phyloP scores from a whole-genome alignment of 371 early-diverging fungal species.

The Parasitella parasitica region DNA sequence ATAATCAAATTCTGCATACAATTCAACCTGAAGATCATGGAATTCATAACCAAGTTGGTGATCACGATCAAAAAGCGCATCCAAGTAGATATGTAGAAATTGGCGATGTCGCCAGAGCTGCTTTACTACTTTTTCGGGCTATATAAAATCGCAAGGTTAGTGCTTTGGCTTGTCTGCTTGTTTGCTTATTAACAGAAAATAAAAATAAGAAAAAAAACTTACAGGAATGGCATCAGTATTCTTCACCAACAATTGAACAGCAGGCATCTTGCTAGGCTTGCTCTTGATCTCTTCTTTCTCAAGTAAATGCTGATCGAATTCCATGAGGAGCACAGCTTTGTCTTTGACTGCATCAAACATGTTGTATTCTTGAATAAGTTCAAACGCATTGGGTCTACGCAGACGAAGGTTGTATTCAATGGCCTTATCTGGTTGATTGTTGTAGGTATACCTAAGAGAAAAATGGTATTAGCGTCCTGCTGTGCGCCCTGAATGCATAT shows the following conservation, averaged over 20 bases:
- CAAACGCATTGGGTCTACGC: conserved; percentile 68
- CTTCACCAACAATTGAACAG: conserved; percentile 78
- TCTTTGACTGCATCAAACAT: conserved; percentile 78
- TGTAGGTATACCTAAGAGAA: conserved; percentile 59
- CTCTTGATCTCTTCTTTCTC: conserved; percentile 24
- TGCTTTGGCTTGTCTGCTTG: no score
- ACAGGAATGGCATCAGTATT: conserved; percentile 86
- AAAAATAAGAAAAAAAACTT: no score
- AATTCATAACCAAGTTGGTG: conserved; percentile 75
- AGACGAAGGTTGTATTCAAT: conserved; percentile 81
- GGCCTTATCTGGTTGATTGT: conserved; percentile 75
- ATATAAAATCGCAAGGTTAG: no score
- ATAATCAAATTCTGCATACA: conserved; percentile 91
- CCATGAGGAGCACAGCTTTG: conserved; percentile 77
- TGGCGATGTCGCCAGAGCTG: conserved; percentile 57
- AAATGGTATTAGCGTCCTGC: background rate
- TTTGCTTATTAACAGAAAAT: no score
- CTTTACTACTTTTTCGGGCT: conserved; percentile 66
- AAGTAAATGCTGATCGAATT: conserved; percentile 74
- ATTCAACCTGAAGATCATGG: conserved; percentile 84
- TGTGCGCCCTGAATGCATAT: background rate
- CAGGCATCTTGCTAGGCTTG: conserved; percentile 47
- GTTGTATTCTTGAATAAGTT: conserved; percentile 73
- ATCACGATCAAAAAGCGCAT: conserved; percentile 80
- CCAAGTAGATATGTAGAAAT: conserved; percentile 84